Evolutionary conservation across 1,139 yeast species (phyloP), one percentile per base, ranked within the genome.

Genomic region (Zygoascus hellenicus): DNA sequence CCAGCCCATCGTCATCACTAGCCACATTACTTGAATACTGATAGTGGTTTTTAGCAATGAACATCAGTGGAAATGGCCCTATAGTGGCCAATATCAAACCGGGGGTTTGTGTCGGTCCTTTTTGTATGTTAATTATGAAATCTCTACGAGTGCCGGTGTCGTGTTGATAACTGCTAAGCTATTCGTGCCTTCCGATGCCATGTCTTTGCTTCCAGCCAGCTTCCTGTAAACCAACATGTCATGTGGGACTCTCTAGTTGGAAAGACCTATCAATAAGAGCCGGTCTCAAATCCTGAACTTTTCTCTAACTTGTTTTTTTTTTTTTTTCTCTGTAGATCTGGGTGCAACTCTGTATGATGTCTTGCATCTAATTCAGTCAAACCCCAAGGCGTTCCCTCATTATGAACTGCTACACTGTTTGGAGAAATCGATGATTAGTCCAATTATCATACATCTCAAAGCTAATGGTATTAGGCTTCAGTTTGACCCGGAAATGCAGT

Each of bases 391-490:
- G 22, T 61, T 55, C 38, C 63, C 65, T 6, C 54, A 52, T 9
- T 56, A 61, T 28, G 54, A 58, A 42, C 47, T 61, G 15, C 48
- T 56, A 14, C 53, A 60, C 42, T 52, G 58, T 11, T 38, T 52
- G 11, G 53, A 49, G 11, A 47, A 51, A 22, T 58, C 62, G 11
- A 35, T 55, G 9, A 28, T 28, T 7, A 39, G 38, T 11, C 60
- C 64, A 4, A 48, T 60, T 2, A 49, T 55, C 11, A 48, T 61
- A 22, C 49, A 45, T 19, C 53, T 61, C n/a, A 55, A 52, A 41
- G 49, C 56, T 5, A 58, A 57, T 47, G 65, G 65, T 2, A 37
- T 61, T 10, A 44, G 64, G 16, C 51, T 61, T 19, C 59, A 59
- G 35, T 61, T 61, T 49, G 63, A 60, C 42, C 60, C 60, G 11